Evolutionary conservation across 2,329 filamentous ascomycete genomes (phyloP).

Genomic region (Exophiala alcalophila): DNA sequence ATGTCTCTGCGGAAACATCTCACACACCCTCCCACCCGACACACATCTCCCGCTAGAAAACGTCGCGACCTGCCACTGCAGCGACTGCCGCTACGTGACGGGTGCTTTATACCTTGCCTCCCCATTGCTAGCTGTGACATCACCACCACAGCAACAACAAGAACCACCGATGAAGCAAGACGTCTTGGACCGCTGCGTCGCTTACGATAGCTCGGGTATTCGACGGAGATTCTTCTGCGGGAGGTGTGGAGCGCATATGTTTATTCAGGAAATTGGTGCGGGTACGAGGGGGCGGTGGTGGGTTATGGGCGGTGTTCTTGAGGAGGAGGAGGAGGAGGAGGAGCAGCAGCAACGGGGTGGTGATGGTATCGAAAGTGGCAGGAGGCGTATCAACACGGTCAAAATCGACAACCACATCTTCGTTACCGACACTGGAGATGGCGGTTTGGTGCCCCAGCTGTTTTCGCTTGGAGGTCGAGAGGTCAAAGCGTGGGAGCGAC

Average conservation of each 20-base stretch:
- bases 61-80: neutral
- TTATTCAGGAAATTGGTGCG: constrained; percentile 2
- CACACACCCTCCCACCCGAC: neutral
- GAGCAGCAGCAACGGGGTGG: too few relatives aligned
- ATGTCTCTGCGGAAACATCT: neutral
- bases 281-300: neutral
- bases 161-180: too few relatives aligned
- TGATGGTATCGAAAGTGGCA: too few relatives aligned
- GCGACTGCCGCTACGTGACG: constrained; percentile 1
- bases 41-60: neutral
- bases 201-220: neutral
- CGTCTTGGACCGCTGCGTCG: neutral
- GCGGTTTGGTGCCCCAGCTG: neutral
- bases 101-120: neutral
- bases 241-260: neutral
- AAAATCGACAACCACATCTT: neutral
- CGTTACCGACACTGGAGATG: constrained; percentile 4
- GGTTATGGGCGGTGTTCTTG: constrained; percentile 1
- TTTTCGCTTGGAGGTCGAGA: neutral
- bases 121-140: neutral
- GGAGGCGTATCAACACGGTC: neutral
- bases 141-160: too few relatives aligned
- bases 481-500: neutral
- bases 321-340: too few relatives aligned
- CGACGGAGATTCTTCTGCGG: constrained; percentile 4